These are phyloP conservation scores for Eustoma russellianum DNA, from an alignment of 257 asterid species.

Conservation along the genomic window DNA sequence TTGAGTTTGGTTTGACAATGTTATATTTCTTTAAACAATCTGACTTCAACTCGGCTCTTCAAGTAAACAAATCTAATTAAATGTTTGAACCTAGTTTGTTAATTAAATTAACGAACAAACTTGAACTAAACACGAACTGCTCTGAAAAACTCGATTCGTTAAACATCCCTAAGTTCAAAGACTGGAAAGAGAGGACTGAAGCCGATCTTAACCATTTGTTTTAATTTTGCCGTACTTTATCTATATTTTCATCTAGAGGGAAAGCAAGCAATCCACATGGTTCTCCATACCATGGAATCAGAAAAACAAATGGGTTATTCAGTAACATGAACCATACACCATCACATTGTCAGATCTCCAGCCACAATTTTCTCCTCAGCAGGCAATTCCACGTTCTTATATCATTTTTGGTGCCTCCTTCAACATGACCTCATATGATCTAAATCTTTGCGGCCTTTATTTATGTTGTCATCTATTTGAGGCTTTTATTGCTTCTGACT, in stretches of 20 bases:
- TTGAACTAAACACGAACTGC: too few species aligned
- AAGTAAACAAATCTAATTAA: too few species aligned
- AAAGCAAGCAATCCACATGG: constrained; percentile 14
- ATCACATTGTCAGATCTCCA: constrained; percentile 7
- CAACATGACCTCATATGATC: neutral
- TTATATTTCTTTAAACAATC: too few species aligned
- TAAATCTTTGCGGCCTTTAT: neutral
- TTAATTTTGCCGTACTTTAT: too few species aligned
- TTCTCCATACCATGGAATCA: constrained; percentile 11
- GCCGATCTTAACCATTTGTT: too few species aligned
- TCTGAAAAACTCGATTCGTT: too few species aligned
- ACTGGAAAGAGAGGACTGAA: too few species aligned
- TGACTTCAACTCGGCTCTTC: too few species aligned
- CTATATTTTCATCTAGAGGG: neutral
- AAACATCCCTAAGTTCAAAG: too few species aligned
- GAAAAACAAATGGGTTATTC: neutral
- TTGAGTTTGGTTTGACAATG: too few species aligned
- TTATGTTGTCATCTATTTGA: constrained; percentile 4
- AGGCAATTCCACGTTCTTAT: neutral
- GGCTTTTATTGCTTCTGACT: neutral
- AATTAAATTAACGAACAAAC: too few species aligned
- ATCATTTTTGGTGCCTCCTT: neutral
- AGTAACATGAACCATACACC: neutral
- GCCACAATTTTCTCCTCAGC: neutral
- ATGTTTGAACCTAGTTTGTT: too few species aligned